Base-by-base conservation (phyloP, 108 stramenopile genomes). In the Cyclotella kingstonii region DNA sequence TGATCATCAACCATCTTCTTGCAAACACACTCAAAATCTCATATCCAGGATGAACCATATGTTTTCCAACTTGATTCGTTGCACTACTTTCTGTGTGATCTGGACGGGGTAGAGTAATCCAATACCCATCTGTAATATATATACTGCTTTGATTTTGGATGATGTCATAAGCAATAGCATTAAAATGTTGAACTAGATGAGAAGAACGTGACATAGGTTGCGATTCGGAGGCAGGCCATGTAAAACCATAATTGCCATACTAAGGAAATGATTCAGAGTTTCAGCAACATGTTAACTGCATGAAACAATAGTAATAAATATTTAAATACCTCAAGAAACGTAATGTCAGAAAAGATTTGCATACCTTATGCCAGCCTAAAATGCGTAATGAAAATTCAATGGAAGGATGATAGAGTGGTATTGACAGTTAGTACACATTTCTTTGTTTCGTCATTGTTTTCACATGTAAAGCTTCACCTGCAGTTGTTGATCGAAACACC, bases 211-310 rank as follows among this genome's bases (percentile, higher is more conserved):
- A 80, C 68, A 82, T 68, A 5, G 61, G 61, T 70, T 90, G 88
- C 29, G 60, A 55, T 45, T 70, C 52, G 0, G 39, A 19, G 21
- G 81, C 78, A 31, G 47, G 48, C 88, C 88, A 90, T 14, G 63
- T 58, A 26, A 85, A 66, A 1, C 88, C 88, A 68, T 63, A 90
- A 51, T 90, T 90, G 14, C 88, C 88, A 50, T 84, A 90, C 64
- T 84, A 36, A 57, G 33, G 15, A 43, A 28, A 6, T 18, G 15
- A 11, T 34, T 42, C 23, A 47, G 44, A 30, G 23, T 25, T 8
- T n/a, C 23, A 59, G 27, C 36, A 36, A 11, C 11, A 9, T 11
- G 36, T 11, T 36, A 11, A n/a, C n/a, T 36, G 36, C 7, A 11
- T 36, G 36, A 36, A 36, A 7, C 36, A 9, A 11, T 36, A 9